Evolutionary conservation across 2,329 filamentous ascomycete genomes (phyloP), one percentile per base, ranked within the genome.

Genomic region (Ophiostoma sp.): DNA sequence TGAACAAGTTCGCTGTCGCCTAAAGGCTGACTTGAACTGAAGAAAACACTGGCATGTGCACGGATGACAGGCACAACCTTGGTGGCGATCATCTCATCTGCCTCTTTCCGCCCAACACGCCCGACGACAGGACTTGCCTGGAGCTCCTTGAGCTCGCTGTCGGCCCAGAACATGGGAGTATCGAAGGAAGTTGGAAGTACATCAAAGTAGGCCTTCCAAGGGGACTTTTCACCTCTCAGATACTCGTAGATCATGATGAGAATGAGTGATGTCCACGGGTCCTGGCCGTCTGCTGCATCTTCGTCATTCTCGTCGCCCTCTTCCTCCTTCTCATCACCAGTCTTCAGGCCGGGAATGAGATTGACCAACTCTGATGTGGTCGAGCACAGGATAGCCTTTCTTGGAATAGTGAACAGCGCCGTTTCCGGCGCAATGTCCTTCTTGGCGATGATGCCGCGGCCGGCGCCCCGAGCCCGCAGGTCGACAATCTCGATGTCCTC

Each of bases 151-250:
- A 97, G 82, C 77, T 97, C 93, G 0, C 82, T 80, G 0, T 85
- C 81, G 1, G 85, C 82, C 94, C 94, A 97, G 80, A 94, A 97
- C 91, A 97, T 97, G 73, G 94, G 85, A 1, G 92, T 96, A 77
- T 95, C 87, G 76, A 97, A 97, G 1, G 80, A 76, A 5, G 77
- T 74, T 0, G 93, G 93, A 5, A 97, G 83, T 27, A 96, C 83
- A 71, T 88, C 84, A 74, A 96, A 88, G 78, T 97, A 97, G 0
- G 88, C 84, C 73, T 87, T 86, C 93, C 93, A 97, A 10, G 79
- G 80, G 0, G 93, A 96, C 0, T 74, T 80, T 72, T 75, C 81
- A 67, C 79, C 88, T 77, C 78, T 88, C 8, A 88, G 79, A 70
- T 83, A 84, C 80, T 97, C 93, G 79, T 92, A 92, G 68, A 96